Evolutionary conservation across 495 filamentous ascomycete genomes (phyloP), one percentile per base, ranked within the genome.

Genomic region (Aspergillus coremiiformis): DNA sequence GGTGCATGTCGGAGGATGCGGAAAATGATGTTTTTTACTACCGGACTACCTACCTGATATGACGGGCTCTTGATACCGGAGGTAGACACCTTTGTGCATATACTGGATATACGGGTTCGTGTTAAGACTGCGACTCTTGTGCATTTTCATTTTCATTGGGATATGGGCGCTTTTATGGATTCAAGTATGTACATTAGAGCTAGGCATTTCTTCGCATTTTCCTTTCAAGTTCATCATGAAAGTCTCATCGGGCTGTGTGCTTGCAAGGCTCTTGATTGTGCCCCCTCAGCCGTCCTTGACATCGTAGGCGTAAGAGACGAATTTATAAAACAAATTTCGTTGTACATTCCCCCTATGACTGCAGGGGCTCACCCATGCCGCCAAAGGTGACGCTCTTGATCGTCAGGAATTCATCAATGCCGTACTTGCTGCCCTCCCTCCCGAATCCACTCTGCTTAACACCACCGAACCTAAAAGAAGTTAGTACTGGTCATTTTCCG

Each of bases 371-470:
- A 42, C 78, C 78, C 77, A 90, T 84, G 1, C 87, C 86, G 8
- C 88, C 90, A 64, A 87, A 80, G 5, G 89, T 93, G 32, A 96
- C 81, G 72, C 81, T 93, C 78, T 98, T 98, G 39, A 85, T 87
- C 46, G 80, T 70, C 62, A 85, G 78, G 67, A 94, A 98, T 70
- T 96, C 93, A 9, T 86, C 87, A 58, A 94, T 85, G 14, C 93
- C 93, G 63, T 95, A 89, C 67, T 85, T 85, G 66, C 86, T 91
- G 29, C 93, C 93, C 70, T 98, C 92, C 29, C 91, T 69, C 17
- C 93, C 92, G 57, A 96, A 96, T 4, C 92, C 92, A 63, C 85
- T 90, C 68, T 88, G 77, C 69, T 98, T 98, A 15, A 98, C 88
- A 51, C 92, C 93, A 17, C 92, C 93, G 64, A 96, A 98, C 26